Percentiles rank a stretch among this genome's conserved stretches.
phyloP scores from a whole-genome alignment of 306 rosid species.

The Lathyrus sativus region DNA sequence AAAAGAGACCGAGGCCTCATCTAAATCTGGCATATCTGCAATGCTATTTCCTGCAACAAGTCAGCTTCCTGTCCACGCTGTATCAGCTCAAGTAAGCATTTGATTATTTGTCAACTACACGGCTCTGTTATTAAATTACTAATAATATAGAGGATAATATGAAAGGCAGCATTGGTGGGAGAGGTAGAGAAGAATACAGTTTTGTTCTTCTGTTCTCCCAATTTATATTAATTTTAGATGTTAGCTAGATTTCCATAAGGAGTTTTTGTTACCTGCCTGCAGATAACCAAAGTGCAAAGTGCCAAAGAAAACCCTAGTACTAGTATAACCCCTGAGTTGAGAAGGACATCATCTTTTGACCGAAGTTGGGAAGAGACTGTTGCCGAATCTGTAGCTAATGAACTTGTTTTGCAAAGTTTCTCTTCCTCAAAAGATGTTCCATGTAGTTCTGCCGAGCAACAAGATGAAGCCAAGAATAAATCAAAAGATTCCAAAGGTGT shows the following conservation, averaged over 20 bases:
- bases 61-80: constrained; percentile 60
- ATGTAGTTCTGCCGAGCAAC: constrained; percentile 67
- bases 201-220: constrained; percentile 18
- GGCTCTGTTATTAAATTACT: constrained; percentile 34
- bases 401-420: constrained; percentile 90
- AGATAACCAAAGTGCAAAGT: constrained; percentile 69
- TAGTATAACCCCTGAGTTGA: constrained; percentile 61
- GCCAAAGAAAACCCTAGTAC: constrained; percentile 44
- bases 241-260: constrained; percentile 25
- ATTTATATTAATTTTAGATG: constrained; percentile 23
- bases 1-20: constrained; percentile 68
- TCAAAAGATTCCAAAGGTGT: constrained; percentile 77
- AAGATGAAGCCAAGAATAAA: constrained; percentile 79
- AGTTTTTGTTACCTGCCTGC: constrained; percentile 47
- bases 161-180: constrained; percentile 35
- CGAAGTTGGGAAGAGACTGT: constrained; percentile 95
- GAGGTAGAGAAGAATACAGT: constrained; percentile 18
- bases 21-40: constrained; percentile 58
- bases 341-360: constrained; percentile 91
- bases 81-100: constrained; percentile 70
- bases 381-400: constrained; percentile 95
- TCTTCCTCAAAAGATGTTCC: constrained; percentile 62
- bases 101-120: constrained; percentile 33
- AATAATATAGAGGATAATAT: constrained; percentile 22
- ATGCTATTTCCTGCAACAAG: constrained; percentile 48